Percentiles rank a stretch among this genome's conserved stretches.
Evolutionary conservation across 2,329 filamentous ascomycete genomes (phyloP).

Genomic region (Fusarium redolens): DNA sequence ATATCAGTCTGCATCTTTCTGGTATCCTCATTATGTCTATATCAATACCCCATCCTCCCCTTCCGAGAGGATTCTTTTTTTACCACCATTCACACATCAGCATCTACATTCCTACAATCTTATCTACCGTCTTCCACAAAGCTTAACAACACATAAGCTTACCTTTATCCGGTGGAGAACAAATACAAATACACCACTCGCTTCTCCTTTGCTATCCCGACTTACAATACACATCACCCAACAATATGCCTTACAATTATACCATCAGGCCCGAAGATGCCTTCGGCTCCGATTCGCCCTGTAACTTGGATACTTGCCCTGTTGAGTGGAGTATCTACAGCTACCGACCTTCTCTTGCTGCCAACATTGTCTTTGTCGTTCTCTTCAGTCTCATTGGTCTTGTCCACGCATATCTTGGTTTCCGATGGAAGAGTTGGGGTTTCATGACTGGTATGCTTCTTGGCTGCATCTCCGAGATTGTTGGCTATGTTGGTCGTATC

Average conservation of each 20-base stretch:
- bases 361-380: constrained; percentile 63
- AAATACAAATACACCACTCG: background rate
- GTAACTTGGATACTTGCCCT: constrained; percentile 60
- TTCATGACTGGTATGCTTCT: constrained; percentile 64
- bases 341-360: constrained; percentile 65
- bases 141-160: constrained; percentile 27
- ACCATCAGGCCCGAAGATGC: constrained; percentile 38
- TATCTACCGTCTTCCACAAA: background rate
- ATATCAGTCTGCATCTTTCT: background rate
- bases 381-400: constrained; percentile 59
- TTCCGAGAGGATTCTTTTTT: background rate
- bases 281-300: constrained; percentile 60
- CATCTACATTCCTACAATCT: constrained; percentile 6
- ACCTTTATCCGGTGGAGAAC: background rate
- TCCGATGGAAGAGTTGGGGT: constrained; percentile 59
- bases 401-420: constrained; percentile 58
- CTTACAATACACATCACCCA: background rate
- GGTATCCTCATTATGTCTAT: constrained; percentile 17
- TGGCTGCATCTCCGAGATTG: constrained; percentile 67
- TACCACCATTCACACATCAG: constrained; percentile 14
- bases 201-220: background rate
- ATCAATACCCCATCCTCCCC: constrained; percentile 20
- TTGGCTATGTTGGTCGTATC: constrained; percentile 72
- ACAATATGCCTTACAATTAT: constrained; percentile 40
- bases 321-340: constrained; percentile 61